phyloP scores from a whole-genome alignment of 305 asterid species.

The Solanum hybrid region DNA sequence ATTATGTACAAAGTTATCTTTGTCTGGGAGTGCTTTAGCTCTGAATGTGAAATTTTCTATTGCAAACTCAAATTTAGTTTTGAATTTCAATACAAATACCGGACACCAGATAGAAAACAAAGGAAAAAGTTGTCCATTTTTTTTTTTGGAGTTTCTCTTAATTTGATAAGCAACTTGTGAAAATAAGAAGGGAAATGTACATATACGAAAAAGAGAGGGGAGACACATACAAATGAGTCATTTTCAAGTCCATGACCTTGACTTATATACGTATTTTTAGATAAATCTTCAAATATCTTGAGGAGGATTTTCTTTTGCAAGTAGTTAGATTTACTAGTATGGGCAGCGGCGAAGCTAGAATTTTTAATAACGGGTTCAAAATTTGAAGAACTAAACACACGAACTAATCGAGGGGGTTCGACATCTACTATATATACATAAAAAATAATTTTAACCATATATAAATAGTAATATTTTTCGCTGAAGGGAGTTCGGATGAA shows the following conservation, averaged over 20 bases:
- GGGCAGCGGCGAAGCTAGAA: too few species aligned
- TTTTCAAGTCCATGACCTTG: conserved; percentile 10
- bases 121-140: not conserved
- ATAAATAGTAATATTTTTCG: too few species aligned
- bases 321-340: not conserved
- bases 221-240: not conserved
- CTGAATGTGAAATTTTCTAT: not conserved
- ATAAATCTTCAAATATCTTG: not conserved
- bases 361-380: too few species aligned
- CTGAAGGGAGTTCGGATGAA: too few species aligned
- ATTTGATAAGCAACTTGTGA: not conserved
- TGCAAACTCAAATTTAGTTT: not conserved
- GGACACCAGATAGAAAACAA: not conserved
- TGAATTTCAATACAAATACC: not conserved
- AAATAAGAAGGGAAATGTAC: not conserved
- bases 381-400: too few species aligned
- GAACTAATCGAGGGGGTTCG: too few species aligned
- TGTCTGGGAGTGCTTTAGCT: not conserved
- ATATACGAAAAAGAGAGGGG: not conserved
- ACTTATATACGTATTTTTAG: not conserved
- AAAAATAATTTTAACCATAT: too few species aligned
- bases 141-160: not conserved
- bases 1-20: not conserved
- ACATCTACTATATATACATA: too few species aligned
- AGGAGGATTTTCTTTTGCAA: not conserved